phyloP scores from a whole-genome alignment of 768 basidiomycete species.

The Collybia mongolica region DNA sequence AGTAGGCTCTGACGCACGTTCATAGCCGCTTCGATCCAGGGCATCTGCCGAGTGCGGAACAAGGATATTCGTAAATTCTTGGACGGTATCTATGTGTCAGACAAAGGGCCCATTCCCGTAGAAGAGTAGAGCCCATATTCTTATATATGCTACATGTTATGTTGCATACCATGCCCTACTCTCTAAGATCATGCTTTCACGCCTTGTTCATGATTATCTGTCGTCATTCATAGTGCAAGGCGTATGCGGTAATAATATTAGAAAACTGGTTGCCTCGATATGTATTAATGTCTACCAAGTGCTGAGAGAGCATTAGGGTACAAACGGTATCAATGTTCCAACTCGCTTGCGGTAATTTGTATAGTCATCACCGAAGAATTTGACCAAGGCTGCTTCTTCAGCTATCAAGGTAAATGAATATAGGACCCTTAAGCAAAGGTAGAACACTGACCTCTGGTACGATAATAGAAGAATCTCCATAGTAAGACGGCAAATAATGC shows the following conservation, averaged over 20 bases:
- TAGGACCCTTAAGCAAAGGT: background rate
- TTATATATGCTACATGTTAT: slow-evolving; percentile 5
- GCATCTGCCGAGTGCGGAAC: slow-evolving; percentile 95
- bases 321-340: slow-evolving; percentile 86
- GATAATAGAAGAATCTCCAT: slow-evolving; percentile 83
- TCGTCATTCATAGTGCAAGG: background rate
- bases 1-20: slow-evolving; percentile 5
- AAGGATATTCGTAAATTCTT: slow-evolving; percentile 99
- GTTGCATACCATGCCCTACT: slow-evolving; percentile 8
- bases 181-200: background rate
- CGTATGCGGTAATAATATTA: background rate
- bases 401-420: slow-evolving; percentile 37
- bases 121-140: slow-evolving; percentile 36
- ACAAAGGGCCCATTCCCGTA: slow-evolving; percentile 61
- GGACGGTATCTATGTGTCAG: slow-evolving; percentile 91
- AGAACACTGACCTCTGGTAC: slow-evolving; percentile 67
- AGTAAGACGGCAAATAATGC: slow-evolving; percentile 63
- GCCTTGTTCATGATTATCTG: background rate
- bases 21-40: slow-evolving; percentile 93
- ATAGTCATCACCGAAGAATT: slow-evolving; percentile 92
- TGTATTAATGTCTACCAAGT: no score
- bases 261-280: no score
- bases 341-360: slow-evolving; percentile 71
- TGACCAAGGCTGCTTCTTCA: slow-evolving; percentile 77
- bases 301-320: slow-evolving; percentile 42